Conservation (phyloP, 1,284 basidiomycete species). For the Fomitiporia mediterranea region DNA sequence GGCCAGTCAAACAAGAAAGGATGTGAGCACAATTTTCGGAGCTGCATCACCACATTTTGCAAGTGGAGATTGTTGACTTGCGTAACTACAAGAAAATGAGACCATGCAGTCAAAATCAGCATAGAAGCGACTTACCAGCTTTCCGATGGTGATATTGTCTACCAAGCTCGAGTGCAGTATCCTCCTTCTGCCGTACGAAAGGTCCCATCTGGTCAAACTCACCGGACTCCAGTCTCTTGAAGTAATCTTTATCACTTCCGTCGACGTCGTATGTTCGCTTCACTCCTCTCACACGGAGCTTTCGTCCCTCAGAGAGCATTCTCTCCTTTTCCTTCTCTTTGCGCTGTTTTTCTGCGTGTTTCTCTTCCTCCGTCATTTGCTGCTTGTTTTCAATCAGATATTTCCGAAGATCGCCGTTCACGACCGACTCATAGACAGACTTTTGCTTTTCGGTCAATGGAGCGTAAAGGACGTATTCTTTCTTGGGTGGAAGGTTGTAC, state of each 20-base stretch:
- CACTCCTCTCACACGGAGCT: conserved; percentile 34
- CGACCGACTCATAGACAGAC: conserved; percentile 78
- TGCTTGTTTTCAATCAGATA: conserved; percentile 52
- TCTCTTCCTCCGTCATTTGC: conserved; percentile 25
- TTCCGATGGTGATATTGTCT: conserved; percentile 53
- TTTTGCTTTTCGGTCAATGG: conserved; percentile 81
- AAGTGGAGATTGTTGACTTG: conserved; percentile 88
- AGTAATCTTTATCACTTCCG: conserved; percentile 64
- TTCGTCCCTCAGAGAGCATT: conserved; percentile 27
- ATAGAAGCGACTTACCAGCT: conserved; percentile 45
- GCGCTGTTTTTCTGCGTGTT: conserved; percentile 27
- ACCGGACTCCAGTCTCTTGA: conserved; percentile 54
- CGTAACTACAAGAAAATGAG: conserved; percentile 47
- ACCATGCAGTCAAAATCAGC: not conserved
- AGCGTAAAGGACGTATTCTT: conserved; percentile 93
- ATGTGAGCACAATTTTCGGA: conserved; percentile 92
- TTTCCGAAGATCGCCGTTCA: conserved; percentile 60
- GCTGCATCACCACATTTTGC: conserved; percentile 93
- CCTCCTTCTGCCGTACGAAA: not conserved
- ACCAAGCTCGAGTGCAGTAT: conserved; percentile 16
- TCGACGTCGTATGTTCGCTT: conserved; percentile 45
- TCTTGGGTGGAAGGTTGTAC: conserved; percentile 80
- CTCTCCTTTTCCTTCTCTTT: conserved; percentile 31
- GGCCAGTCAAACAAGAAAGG: conserved; percentile 94
- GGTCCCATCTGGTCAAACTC: conserved; percentile 25